Base-by-base conservation (phyloP, 2,329 filamentous ascomycete genomes). In the Coniella vitis region DNA sequence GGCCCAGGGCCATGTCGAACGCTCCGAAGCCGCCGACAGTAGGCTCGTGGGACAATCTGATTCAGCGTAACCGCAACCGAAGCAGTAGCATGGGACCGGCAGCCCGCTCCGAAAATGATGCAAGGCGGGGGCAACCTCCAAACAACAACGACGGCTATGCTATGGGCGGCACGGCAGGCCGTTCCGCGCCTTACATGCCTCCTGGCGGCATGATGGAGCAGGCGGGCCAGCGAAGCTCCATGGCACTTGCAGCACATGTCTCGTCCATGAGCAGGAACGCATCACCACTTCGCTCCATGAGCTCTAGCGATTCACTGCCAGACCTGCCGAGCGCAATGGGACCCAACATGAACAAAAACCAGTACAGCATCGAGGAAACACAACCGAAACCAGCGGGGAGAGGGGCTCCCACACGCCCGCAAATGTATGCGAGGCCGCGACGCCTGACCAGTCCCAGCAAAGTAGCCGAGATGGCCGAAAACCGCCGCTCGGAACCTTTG, bases 381-480 rank as follows among this genome's bases (percentile, higher is more conserved):
- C 47, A 44, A 22, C 39, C 36, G 14, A n/a, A 44, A 22, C 39
- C 36, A 17, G 17, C 20, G 14, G 44, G 34, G 7, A 44, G 43
- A 31, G 37, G 4, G 10, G n/a, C 42, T 10, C n/a, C 9, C 7
- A 34, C 25, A 13, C 53, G 53, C 16, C 50, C 54, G 5, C 41
- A 45, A 34, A 47, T 52, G 49, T 58, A 59, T 38, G 51, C 57
- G 38, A 51, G 47, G 31, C 58, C 59, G 3, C 55, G 57, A 16
- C 57, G 61, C 5, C 41, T 60, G 20, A 62, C 61, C 3, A 56
- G 52, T 44, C 56, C 54, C 48, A 61, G 57, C 14, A 47, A 35
- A 35, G 14, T 38, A 43, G n/a, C 39, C 12, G 36, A 49, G 25
- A 40, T 40, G 20, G 16, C 13, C 25, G 42, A 29, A 1, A 35